Conservation (phyloP, 73 alveolate genomes). For the Tetrahymena thermophila region DNA sequence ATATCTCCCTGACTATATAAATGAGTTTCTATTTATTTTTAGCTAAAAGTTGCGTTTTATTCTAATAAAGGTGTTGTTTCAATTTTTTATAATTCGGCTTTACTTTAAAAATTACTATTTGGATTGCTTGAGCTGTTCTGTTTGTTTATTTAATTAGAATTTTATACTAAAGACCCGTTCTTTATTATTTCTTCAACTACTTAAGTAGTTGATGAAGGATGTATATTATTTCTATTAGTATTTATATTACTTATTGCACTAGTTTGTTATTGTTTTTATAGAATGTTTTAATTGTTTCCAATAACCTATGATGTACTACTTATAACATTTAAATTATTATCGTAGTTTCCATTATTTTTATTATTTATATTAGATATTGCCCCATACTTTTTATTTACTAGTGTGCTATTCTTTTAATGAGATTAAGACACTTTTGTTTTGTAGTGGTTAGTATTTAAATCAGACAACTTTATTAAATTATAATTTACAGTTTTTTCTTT, state of each 20-base stretch:
- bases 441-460: not conserved
- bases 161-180: not conserved
- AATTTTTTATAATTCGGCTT: not conserved
- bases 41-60: not conserved
- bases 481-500: not conserved
- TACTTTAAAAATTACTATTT: not conserved
- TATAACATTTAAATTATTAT: not conserved
- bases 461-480: not conserved
- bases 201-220: not conserved
- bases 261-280: not conserved
- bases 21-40: not conserved
- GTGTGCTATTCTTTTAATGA: not conserved
- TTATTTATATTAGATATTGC: not conserved
- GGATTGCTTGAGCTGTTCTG: not conserved
- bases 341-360: not conserved
- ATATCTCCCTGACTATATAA: not conserved
- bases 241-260: not conserved
- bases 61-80: not conserved
- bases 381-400: not conserved
- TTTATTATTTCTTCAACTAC: not conserved
- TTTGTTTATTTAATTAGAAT: not conserved
- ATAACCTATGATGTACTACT: not conserved
- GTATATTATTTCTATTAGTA: not conserved
- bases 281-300: not conserved
- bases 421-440: not conserved